A percentile compares a stretch with the other conserved stretches of the same genome.
Evolutionary conservation across 176 grass and related monocot species (phyloP).

Genomic region (Bromus sterilis): DNA sequence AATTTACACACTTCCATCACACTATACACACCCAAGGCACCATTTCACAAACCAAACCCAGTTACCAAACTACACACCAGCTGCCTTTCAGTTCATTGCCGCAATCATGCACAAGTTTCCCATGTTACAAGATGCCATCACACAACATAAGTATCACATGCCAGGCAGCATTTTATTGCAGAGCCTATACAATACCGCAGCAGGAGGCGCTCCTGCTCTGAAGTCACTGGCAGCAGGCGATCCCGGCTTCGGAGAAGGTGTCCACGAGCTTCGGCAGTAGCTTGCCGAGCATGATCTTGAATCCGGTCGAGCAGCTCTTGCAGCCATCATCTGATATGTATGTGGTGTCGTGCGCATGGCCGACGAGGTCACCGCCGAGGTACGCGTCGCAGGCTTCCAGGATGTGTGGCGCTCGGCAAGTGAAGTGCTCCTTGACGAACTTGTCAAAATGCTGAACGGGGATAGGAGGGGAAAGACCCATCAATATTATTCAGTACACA

Average conservation of each 20-base stretch:
- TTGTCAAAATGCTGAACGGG: constrained; percentile 80
- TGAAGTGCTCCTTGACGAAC: constrained; percentile 83
- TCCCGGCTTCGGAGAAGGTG: constrained; percentile 50
- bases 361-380: constrained; percentile 52
- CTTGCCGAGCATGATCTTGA: constrained; percentile 86
- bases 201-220: neutral
- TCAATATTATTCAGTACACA: neutral
- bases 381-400: constrained; percentile 66
- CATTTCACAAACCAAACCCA: neutral
- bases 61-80: neutral
- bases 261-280: constrained; percentile 62
- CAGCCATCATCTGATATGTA: constrained; percentile 32
- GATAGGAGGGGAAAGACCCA: neutral
- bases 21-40: neutral
- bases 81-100: neutral
- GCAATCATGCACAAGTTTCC: neutral
- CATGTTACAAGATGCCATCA: neutral
- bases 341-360: constrained; percentile 10
- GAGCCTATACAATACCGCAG: neutral
- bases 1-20: neutral
- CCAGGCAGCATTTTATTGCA: neutral
- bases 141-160: neutral
- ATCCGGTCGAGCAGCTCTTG: constrained; percentile 66
- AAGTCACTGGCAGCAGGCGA: constrained; percentile 31
- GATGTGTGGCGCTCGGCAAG: constrained; percentile 27